Percentiles rank a stretch among this genome's conserved stretches.
phyloP scores from a whole-genome alignment of 2,329 filamentous ascomycete species.

The Aureobasidium namibiae region DNA sequence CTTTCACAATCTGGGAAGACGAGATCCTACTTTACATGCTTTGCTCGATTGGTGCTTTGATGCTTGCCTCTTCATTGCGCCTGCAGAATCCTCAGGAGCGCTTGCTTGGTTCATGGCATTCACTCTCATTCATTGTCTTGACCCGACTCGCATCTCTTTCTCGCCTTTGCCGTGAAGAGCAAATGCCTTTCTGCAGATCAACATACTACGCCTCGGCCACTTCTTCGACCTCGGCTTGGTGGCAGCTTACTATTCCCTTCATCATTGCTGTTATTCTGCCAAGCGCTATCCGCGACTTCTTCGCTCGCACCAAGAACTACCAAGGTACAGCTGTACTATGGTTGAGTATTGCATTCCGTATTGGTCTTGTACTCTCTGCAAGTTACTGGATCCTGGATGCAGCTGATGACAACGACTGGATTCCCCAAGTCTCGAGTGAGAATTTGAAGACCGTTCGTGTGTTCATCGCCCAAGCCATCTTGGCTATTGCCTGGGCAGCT shows the following conservation, averaged over 20 bases:
- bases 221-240: conserved; percentile 85
- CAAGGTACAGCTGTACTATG: conserved; percentile 77
- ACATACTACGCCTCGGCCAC: conserved; percentile 91
- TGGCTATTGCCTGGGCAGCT: conserved; percentile 73
- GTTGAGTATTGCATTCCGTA: conserved; percentile 72
- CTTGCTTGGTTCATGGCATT: conserved; percentile 74
- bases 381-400: conserved; percentile 84
- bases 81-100: conserved; percentile 60
- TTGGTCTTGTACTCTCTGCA: conserved; percentile 66
- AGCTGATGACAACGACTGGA: conserved; percentile 78
- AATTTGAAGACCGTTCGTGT: conserved; percentile 66
- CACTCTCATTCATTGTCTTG: conserved; percentile 70
- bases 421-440: conserved; percentile 50
- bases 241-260: conserved; percentile 79
- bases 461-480: conserved; percentile 68
- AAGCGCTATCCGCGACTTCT: conserved; percentile 69
- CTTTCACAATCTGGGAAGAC: conserved; percentile 98
- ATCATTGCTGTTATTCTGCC: conserved; percentile 64
- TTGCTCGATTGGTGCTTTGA: conserved; percentile 73
- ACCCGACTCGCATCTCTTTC: conserved; percentile 77
- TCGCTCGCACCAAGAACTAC: conserved; percentile 74
- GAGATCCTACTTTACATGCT: conserved; percentile 89
- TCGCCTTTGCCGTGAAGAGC: conserved; percentile 89
- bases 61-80: conserved; percentile 65
- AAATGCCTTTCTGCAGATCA: conserved; percentile 93